These are phyloP conservation scores for Epichloe coenophiala DNA, from an alignment of 2,329 filamentous ascomycete species.

Conservation along the genomic window DNA sequence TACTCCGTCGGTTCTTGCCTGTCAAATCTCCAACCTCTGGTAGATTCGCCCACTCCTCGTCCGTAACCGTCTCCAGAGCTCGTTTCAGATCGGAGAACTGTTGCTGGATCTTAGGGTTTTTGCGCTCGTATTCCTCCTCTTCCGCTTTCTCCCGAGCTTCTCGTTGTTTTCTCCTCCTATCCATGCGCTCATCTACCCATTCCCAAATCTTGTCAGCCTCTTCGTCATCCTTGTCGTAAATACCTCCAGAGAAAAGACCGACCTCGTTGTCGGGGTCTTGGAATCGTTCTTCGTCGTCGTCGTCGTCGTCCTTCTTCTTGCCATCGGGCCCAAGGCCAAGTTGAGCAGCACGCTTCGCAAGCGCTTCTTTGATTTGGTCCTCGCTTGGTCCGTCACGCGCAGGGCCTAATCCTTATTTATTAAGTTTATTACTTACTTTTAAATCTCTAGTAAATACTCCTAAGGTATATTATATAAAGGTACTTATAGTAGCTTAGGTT, in stretches of 20 bases:
- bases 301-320: constrained; percentile 58
- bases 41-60: constrained; percentile 92
- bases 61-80: constrained; percentile 72
- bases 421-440: too few relatives aligned
- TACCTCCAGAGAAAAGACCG: constrained; percentile 84
- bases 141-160: constrained; percentile 89
- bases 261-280: constrained; percentile 97
- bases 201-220: constrained; percentile 95
- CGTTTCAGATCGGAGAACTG: constrained; percentile 96
- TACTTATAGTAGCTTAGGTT: too few relatives aligned
- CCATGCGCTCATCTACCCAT: constrained; percentile 95
- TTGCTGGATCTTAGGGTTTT: constrained; percentile 98
- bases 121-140: constrained; percentile 86
- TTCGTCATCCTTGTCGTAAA: constrained; percentile 95
- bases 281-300: constrained; percentile 68
- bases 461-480: too few relatives aligned
- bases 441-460: too few relatives aligned
- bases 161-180: constrained; percentile 76
- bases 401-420: too few relatives aligned
- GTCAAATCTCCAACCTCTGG: constrained; percentile 96
- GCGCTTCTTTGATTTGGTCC: constrained; percentile 95
- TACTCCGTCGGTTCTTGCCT: constrained; percentile 76
- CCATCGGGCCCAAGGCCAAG: constrained; percentile 60
- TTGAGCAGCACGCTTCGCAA: constrained; percentile 82
- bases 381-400: constrained; percentile 91